A percentile compares a stretch with the other conserved stretches of the same genome.
Evolutionary conservation across 805 yeast genomes (phyloP).

Genomic region (Zygoascus bituminiphila): DNA sequence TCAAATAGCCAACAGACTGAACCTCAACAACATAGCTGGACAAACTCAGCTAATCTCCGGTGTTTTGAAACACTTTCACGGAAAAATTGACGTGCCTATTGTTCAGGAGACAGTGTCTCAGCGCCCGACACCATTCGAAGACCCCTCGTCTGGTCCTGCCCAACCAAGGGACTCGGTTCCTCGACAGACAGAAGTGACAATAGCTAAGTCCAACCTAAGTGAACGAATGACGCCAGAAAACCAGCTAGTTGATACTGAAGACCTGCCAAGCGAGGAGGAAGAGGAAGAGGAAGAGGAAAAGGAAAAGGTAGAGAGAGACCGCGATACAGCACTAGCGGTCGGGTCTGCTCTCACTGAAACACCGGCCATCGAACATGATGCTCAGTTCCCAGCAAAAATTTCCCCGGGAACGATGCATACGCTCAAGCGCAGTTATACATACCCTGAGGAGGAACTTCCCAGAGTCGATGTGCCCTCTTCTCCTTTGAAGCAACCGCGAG

Average conservation of each 20-base stretch:
- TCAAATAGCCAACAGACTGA: slow-evolving; percentile 36
- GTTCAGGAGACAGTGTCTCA: slow-evolving; percentile 8
- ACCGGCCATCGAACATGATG: neutral
- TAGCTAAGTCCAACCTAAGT: neutral
- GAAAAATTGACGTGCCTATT: slow-evolving; percentile 4
- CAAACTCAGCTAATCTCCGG: slow-evolving; percentile 37
- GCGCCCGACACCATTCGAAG: neutral
- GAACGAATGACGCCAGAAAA: neutral
- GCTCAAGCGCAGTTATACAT: neutral
- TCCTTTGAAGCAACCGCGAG: neutral
- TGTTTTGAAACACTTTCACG: slow-evolving; percentile 37
- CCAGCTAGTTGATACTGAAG: neutral
- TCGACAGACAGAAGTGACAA: neutral
- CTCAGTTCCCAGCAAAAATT: neutral
- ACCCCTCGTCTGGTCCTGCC: neutral
- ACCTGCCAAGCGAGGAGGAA: neutral
- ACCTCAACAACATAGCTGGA: slow-evolving; percentile 45
- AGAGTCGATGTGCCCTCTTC: neutral
- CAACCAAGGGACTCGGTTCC: neutral
- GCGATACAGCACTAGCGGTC: neutral
- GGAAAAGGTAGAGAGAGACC: slow-evolving; percentile 4
- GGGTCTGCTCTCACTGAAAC: too few relatives aligned
- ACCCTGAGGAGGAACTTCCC: neutral
- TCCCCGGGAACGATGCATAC: neutral
- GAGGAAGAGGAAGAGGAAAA: slow-evolving; percentile 3